These are phyloP conservation scores for Solanum chiquidenum DNA, from an alignment of 257 asterid genomes.

Conservation along the genomic window DNA sequence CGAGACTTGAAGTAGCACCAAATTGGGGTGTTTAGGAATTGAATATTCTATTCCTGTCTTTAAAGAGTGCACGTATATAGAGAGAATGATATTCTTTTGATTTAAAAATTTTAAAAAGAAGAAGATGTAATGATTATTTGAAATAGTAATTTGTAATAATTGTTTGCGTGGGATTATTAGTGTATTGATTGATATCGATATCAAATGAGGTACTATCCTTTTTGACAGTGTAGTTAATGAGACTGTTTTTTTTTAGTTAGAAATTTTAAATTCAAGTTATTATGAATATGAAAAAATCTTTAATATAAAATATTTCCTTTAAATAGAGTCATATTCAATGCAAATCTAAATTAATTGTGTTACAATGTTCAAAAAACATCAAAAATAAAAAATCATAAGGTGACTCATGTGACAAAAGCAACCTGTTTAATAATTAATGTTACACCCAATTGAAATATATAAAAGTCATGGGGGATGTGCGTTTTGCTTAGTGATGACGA, in stretches of 20 bases:
- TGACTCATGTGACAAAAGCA: background rate
- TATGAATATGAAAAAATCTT: no score
- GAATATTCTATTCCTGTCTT: background rate
- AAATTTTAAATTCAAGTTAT: fast-evolving
- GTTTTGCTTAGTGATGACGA: background rate
- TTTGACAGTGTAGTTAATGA: no score
- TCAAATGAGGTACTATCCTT: background rate
- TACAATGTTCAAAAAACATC: no score
- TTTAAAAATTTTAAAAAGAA: background rate
- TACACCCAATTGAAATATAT: background rate
- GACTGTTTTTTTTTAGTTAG: no score
- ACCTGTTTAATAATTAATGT: background rate
- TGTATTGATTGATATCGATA: background rate
- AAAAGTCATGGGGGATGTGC: background rate
- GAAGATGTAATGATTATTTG: background rate
- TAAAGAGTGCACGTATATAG: background rate
- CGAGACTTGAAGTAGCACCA: background rate
- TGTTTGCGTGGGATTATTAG: background rate
- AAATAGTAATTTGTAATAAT: background rate
- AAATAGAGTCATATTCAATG: fast-evolving
- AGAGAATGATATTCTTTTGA: background rate
- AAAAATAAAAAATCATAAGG: no score
- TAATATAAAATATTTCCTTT: no score
- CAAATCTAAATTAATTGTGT: fast-evolving
- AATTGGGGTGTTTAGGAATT: background rate